A percentile compares a stretch with the other conserved stretches of the same genome.
These are phyloP conservation scores for Mollisiaceae sp. DNA, from an alignment of 2,329 filamentous ascomycete species.

Conservation along the genomic window DNA sequence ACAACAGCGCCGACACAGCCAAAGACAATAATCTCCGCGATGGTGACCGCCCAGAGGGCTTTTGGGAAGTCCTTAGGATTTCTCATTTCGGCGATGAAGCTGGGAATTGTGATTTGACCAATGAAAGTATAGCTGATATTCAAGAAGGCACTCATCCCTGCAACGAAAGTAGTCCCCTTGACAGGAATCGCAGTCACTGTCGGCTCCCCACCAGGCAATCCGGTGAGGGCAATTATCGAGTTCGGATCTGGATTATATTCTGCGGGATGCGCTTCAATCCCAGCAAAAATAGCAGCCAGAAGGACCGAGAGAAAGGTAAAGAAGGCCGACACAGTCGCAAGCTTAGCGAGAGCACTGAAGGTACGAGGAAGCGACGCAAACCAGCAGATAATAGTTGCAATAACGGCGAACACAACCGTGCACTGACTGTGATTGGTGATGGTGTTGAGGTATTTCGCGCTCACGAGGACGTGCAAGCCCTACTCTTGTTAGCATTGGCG, in stretches of 20 bases:
- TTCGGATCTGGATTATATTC: constrained; percentile 60
- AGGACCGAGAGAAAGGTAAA: constrained; percentile 92
- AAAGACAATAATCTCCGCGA: constrained; percentile 86
- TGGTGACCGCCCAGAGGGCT: constrained; percentile 87
- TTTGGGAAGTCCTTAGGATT: constrained; percentile 85
- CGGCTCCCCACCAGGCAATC: constrained; percentile 58
- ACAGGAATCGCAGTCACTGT: constrained; percentile 72
- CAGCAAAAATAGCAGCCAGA: constrained; percentile 82
- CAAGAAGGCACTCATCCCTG: constrained; percentile 84
- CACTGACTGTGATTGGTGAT: constrained; percentile 76
- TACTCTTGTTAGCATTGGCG: constrained; percentile 40
- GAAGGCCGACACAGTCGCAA: constrained; percentile 79
- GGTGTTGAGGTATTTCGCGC: constrained; percentile 88
- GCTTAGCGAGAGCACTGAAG: constrained; percentile 77
- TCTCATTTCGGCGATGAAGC: constrained; percentile 95
- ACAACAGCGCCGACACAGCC: constrained; percentile 80
- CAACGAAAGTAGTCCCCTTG: constrained; percentile 75
- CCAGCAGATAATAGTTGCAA: constrained; percentile 78
- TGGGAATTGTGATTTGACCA: constrained; percentile 90
- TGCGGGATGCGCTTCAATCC: constrained; percentile 74
- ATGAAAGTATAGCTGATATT: constrained; percentile 98
- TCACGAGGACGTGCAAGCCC: constrained; percentile 82
- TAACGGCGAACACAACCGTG: constrained; percentile 79
- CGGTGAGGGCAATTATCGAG: constrained; percentile 41
- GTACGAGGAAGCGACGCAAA: constrained; percentile 83